Base-by-base conservation (phyloP, 805 yeast species). In the Clavispora vitiphila region DNA sequence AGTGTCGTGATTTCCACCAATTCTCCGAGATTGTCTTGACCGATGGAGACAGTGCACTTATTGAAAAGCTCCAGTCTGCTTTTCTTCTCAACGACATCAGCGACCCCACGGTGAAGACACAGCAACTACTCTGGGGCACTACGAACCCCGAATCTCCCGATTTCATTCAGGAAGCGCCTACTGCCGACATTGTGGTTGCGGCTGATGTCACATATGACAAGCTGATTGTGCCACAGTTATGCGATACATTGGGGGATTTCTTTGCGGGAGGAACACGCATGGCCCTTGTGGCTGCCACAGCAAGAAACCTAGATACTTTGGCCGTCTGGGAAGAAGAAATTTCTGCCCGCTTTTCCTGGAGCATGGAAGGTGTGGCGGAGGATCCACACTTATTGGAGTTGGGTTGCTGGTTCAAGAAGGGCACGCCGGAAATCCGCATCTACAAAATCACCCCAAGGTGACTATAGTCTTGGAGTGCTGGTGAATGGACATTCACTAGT, bases 171-270 rank as follows among this genome's bases (percentile, higher is more conserved):
- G 54, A 34, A 3, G 46, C 48, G 2, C 56, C 61, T 0, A 42
- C 53, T 2, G 60, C 69, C 3, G 80, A 81, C 51, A 59, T 81
- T 1, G 64, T 88, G 0, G 55, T 87, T 3, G 96, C 90, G 0
- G 93, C 96, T 0, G 98, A 90, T 60, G 87, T 90, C 11, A 87
- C 96, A 0, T 90, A 86, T 60, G 97, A 90, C 54, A 57, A 78
- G 2, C 64, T 74, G 3, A 69, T 80, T 3, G 69, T 87, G 16
- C 79, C 80, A 0, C 62, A 62, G 19, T 67, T 90, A 31, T 71
- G 78, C n/a, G 46, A 55, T 4, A 74, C 81, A 9, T 55, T 85
- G 2, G 47, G 55, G n/a, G 68, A 64, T 30, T 62, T 71, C 40
- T 58, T 69, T 36, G 51, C 4, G 27, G 51, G 32, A 6, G 59